A percentile compares a stretch with the other conserved stretches of the same genome.
phyloP scores from a whole-genome alignment of 192 early-diverging fungal genomes.

The Allomyces arbusculus region DNA sequence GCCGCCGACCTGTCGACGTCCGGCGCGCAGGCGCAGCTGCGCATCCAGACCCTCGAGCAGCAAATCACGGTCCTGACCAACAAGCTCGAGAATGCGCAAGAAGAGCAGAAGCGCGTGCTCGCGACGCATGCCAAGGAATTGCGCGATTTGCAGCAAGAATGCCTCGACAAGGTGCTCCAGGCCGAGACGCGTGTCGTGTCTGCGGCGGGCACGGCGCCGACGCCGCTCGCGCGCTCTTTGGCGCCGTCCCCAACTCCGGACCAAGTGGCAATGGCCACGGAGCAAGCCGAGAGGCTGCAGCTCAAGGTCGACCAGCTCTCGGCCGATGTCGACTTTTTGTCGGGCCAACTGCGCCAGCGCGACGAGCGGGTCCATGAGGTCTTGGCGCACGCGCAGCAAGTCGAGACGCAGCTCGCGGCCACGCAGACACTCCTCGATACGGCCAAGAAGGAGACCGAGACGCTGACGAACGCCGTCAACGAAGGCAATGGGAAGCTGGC shows the following conservation, averaged over 20 bases:
- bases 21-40: neutral
- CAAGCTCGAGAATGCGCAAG: conserved; percentile 2
- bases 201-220: neutral
- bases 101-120: conserved; percentile 22
- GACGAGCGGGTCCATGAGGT: neutral
- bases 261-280: too few relatives aligned
- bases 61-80: neutral
- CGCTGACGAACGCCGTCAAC: too few relatives aligned
- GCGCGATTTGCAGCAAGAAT: neutral
- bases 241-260: too few relatives aligned
- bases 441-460: neutral
- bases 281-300: too few relatives aligned
- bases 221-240: too few relatives aligned
- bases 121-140: conserved; percentile 12
- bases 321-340: neutral
- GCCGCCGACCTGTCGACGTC: neutral
- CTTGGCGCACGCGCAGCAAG: neutral
- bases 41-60: neutral
- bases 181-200: neutral
- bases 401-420: neutral
- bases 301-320: neutral
- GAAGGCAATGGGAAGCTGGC: too few relatives aligned
- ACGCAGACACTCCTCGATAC: neutral
- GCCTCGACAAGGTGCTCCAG: neutral
- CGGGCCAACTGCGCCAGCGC: neutral